These are phyloP conservation scores for Colletotrichum zoysiae DNA, from an alignment of 2,329 filamentous ascomycete genomes.

Conservation along the genomic window DNA sequence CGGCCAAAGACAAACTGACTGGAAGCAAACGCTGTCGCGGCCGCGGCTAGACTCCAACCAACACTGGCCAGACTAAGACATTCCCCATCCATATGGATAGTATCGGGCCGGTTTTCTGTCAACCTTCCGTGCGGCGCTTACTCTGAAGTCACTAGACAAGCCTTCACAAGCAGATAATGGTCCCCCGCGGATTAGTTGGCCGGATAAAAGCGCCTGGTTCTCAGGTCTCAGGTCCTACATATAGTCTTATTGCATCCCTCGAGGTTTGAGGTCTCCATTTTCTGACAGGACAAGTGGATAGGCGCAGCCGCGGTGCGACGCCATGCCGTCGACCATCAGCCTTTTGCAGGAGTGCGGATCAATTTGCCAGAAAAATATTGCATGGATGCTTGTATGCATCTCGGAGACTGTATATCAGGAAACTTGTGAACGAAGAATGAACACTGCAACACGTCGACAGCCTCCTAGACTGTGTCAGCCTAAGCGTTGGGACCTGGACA, in stretches of 20 bases:
- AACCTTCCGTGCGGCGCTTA: background rate
- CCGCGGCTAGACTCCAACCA: background rate
- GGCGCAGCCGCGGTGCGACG: background rate
- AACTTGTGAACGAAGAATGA: background rate
- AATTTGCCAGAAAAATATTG: background rate
- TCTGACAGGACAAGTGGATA: background rate
- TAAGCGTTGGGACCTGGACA: slow-evolving; percentile 4
- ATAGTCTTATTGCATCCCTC: slow-evolving; percentile 25
- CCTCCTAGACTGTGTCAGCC: slow-evolving; percentile 6
- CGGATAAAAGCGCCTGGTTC: slow-evolving; percentile 8
- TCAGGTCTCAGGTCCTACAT: slow-evolving; percentile 13
- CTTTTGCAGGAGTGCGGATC: background rate
- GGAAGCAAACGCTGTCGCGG: background rate
- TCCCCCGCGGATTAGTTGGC: slow-evolving; percentile 9
- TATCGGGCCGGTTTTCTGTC: slow-evolving; percentile 6
- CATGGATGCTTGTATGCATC: background rate
- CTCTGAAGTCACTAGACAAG: slow-evolving; percentile 1
- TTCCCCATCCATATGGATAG: background rate
- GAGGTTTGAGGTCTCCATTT: slow-evolving; percentile 10
- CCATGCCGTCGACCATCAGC: background rate
- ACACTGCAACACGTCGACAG: background rate
- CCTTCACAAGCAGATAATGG: slow-evolving; percentile 8
- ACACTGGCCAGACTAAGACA: slow-evolving; percentile 5
- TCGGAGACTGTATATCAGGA: background rate
- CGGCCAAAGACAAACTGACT: background rate